These are phyloP conservation scores for Calonectria pauciramosa DNA, from an alignment of 2,329 filamentous ascomycete genomes.

Conservation along the genomic window DNA sequence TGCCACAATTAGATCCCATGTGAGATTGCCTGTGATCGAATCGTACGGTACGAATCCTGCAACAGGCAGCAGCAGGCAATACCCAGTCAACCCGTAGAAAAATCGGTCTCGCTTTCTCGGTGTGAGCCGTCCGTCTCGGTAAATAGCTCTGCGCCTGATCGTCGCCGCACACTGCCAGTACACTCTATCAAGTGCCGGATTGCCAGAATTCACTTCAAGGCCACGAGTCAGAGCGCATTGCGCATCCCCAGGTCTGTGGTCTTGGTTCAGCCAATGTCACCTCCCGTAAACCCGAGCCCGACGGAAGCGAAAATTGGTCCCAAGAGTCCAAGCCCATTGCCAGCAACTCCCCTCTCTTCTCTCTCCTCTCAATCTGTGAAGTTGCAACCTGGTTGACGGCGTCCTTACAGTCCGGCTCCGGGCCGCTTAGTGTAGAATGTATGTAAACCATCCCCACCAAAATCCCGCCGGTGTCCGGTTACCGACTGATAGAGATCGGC, in stretches of 20 bases:
- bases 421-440: background rate
- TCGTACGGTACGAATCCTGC: constrained; percentile 2
- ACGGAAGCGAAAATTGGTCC: background rate
- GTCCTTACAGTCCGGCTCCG: background rate
- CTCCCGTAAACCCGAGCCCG: background rate
- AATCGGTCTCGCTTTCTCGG: background rate
- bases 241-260: background rate
- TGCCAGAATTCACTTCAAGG: background rate
- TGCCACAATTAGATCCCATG: background rate
- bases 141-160: background rate
- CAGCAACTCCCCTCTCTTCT: background rate
- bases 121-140: background rate
- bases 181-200: background rate
- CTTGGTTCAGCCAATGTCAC: background rate
- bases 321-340: background rate
- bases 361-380: background rate
- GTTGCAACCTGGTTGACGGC: background rate
- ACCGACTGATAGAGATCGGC: constrained; percentile 7
- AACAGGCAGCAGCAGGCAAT: background rate
- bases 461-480: constrained; percentile 10
- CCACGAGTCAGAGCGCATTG: background rate
- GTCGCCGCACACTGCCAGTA: background rate
- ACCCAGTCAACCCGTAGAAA: background rate
- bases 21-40: background rate
- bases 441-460: background rate